Base-by-base conservation (phyloP, 371 early-diverging fungal species). In the Choanephora cucurbitarum region DNA sequence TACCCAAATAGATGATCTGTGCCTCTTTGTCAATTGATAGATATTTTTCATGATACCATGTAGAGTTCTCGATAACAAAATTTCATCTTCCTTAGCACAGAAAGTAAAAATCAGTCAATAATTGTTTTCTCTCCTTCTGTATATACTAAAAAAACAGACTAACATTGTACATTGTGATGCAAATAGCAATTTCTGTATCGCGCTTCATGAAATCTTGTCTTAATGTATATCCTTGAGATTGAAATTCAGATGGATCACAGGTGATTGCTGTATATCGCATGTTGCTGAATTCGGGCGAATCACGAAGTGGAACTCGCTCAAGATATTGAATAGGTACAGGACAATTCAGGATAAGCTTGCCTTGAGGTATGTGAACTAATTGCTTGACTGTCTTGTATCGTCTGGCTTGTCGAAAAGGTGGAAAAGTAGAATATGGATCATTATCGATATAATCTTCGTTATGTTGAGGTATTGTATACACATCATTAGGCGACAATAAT, bases 151-250 rank as follows among this genome's bases (percentile, higher is more conserved):
- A 28, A 21, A 40, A 17, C 51, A 17, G 15, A 60, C 79, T 62
- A 69, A 84, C 85, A 69, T 94, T 94, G 81, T 94, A 94, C 91
- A 94, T 92, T 44, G 95, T 95, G 45, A 94, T 81, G 55, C 94
- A 93, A 52, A 90, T 84, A 55, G 86, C 88, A 46, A 96, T 65
- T 69, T 95, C 96, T 4, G 94, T 94, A 49, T 80, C 60, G 33
- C 83, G 85, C 49, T 80, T 72, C 61, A 85, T 73, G 62, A 86
- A 76, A 47, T 82, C 79, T 57, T 90, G 94, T 48, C 96, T 81
- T 54, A 96, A 82, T n/a, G 85, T 85, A 72, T 92, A 95, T 14
- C 81, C 77, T 17, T 82, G 72, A n/a, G 70, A 46, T 39, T 57
- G 49, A 72, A 92, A 95, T 22, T 91, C 86, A 58, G 94, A 84